Conservation (phyloP, 306 rosid species). For the Datisca glomerata region DNA sequence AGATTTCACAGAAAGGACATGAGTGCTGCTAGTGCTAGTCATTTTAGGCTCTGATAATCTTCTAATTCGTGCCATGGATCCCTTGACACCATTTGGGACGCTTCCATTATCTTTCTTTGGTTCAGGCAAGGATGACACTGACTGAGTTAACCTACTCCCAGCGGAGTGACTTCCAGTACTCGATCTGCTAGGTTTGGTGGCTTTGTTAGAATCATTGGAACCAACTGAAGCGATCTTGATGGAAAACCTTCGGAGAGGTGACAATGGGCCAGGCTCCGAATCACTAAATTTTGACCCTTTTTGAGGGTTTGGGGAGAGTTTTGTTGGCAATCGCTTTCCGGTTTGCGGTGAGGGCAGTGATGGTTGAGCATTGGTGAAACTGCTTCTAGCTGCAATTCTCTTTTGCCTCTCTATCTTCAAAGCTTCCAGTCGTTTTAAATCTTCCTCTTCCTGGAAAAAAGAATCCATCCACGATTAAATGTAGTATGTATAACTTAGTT, state of each 20-base stretch:
- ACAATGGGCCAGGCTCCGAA: conserved; percentile 68
- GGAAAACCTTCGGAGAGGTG: conserved; percentile 67
- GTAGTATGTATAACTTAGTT: conserved; percentile 11
- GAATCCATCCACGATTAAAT: conserved; percentile 4
- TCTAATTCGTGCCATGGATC: conserved; percentile 67
- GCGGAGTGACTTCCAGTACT: conserved; percentile 34
- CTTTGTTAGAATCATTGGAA: conserved; percentile 46
- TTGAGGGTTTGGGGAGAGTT: conserved; percentile 51
- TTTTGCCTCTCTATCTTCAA: conserved; percentile 87
- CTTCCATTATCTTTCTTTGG: conserved; percentile 52
- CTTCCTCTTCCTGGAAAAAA: conserved; percentile 63
- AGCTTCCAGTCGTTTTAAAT: conserved; percentile 66
- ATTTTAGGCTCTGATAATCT: conserved; percentile 91
- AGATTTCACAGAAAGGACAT: conserved; percentile 42
- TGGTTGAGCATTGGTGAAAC: conserved; percentile 34
- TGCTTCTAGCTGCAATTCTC: conserved; percentile 84
- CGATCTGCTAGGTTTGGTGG: conserved; percentile 57
- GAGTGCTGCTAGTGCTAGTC: conserved; percentile 29
- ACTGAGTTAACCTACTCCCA: conserved; percentile 50
- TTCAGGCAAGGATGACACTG: conserved; percentile 68
- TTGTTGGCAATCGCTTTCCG: conserved; percentile 52
- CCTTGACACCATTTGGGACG: conserved; percentile 47
- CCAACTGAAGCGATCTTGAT: conserved; percentile 38
- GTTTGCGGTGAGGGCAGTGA: conserved; percentile 35
- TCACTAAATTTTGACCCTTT: conserved; percentile 89